Conservation (phyloP, 1,139 yeast genomes). For the Sugiyamaella neomexicana region DNA sequence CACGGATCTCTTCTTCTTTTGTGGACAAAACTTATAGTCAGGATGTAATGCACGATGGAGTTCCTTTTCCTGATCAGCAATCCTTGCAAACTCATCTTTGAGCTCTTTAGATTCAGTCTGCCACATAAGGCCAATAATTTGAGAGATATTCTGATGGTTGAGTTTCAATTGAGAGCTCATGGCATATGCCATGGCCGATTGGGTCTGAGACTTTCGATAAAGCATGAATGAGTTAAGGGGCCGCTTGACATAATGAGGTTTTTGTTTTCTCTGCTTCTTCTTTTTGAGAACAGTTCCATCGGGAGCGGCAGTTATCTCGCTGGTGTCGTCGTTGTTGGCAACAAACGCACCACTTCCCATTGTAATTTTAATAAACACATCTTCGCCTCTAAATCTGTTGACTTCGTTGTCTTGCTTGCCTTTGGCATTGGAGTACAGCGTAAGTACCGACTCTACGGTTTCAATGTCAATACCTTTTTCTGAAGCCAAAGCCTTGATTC, state of each 20-base stretch:
- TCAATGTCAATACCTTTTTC: constrained; percentile 37
- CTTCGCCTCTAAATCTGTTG: constrained; percentile 33
- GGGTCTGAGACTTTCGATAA: constrained; percentile 48
- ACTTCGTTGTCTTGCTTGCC: constrained; percentile 31
- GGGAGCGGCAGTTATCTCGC: constrained; percentile 18
- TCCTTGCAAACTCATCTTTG: constrained; percentile 43
- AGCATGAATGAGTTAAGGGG: constrained; percentile 55
- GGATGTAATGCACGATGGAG: constrained; percentile 48
- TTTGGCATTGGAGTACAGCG: constrained; percentile 29
- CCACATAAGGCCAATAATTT: constrained; percentile 51
- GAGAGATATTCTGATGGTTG: constrained; percentile 46
- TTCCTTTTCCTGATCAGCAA: constrained; percentile 46
- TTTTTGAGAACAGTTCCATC: constrained; percentile 22
- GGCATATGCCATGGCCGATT: constrained; percentile 45
- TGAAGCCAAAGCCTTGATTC: constrained; percentile 35
- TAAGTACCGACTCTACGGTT: constrained; percentile 37
- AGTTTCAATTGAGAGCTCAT: constrained; percentile 42
- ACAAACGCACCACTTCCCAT: constrained; percentile 33
- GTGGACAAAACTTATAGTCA: constrained; percentile 48
- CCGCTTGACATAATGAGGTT: constrained; percentile 44
- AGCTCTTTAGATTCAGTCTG: constrained; percentile 44
- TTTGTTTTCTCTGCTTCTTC: constrained; percentile 32
- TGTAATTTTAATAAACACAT: constrained; percentile 35
- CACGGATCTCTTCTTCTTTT: constrained; percentile 33
- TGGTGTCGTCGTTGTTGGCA: constrained; percentile 23